phyloP scores from a whole-genome alignment of 345 rosid genomes.

The Camelina laxa region DNA sequence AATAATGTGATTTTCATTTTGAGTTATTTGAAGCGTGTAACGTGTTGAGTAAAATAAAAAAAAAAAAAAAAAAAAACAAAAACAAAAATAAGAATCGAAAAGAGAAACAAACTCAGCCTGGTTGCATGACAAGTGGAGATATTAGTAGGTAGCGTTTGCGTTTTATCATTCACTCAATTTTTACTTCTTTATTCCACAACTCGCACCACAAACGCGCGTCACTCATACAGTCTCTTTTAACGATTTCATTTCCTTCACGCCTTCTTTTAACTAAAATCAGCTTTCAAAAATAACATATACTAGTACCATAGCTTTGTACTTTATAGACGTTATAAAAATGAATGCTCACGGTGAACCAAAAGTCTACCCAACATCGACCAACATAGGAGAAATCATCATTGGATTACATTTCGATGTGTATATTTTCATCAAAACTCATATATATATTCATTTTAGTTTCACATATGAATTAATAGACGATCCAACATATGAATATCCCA shows the following conservation, averaged over 20 bases:
- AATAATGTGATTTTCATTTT: conserved; percentile 2
- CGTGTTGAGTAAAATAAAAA: conserved; percentile 27
- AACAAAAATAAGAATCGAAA: conserved; percentile 17
- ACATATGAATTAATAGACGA: conserved; percentile 9
- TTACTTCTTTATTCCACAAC: conserved; percentile 15
- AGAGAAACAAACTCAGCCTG: conserved; percentile 51
- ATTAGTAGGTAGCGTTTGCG: conserved; percentile 63
- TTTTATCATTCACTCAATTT: conserved; percentile 45
- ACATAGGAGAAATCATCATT: conserved; percentile 9
- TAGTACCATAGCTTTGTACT: conserved; percentile 16
- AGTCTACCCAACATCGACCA: conserved; percentile 39
- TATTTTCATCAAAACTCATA: neutral
- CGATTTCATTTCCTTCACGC: conserved; percentile 41
- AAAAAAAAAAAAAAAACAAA: neutral
- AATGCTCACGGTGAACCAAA: conserved; percentile 26
- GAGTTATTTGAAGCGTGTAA: conserved; percentile 39
- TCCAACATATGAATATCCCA: conserved; percentile 5
- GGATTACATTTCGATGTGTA: conserved; percentile 2
- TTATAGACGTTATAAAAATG: conserved; percentile 7
- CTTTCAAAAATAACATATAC: conserved; percentile 16
- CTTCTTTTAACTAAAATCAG: conserved; percentile 7
- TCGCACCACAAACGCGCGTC: conserved; percentile 37
- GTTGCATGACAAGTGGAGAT: conserved; percentile 78
- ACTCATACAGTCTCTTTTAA: neutral
- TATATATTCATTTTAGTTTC: neutral